Evolutionary conservation across 23 red algal genomes (phyloP).

Genomic region (Cyanidium caldarium): DNA sequence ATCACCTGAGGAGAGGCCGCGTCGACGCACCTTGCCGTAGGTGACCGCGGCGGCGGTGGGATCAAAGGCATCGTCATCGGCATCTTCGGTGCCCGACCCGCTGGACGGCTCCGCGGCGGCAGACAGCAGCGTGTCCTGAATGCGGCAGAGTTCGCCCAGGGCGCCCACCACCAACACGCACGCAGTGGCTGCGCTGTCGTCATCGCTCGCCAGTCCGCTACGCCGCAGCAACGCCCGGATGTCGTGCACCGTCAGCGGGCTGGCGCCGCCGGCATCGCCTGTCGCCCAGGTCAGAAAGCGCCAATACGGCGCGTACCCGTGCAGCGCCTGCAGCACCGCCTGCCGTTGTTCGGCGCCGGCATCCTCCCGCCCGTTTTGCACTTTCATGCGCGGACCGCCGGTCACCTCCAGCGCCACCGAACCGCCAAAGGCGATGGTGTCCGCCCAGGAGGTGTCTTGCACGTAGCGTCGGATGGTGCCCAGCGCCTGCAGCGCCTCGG

Average conservation of each 20-base stretch:
- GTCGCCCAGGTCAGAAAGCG: constrained; percentile 21
- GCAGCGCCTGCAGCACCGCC: constrained; percentile 5
- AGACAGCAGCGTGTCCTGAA: background rate
- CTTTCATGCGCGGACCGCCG: constrained; percentile 65
- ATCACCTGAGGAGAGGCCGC: constrained; percentile 14
- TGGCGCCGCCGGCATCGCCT: constrained; percentile 11
- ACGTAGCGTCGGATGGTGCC: constrained; percentile 11
- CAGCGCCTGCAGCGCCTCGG: constrained; percentile 21
- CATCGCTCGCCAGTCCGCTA: constrained; percentile 21
- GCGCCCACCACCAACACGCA: background rate
- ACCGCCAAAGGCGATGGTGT: constrained; percentile 83
- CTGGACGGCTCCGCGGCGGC: background rate
- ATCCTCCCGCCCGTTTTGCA: constrained; percentile 92
- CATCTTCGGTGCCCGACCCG: constrained; percentile 12
- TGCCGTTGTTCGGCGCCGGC: constrained; percentile 24
- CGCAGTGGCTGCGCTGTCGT: constrained; percentile 9
- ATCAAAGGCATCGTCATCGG: constrained; percentile 20
- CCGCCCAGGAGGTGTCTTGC: constrained; percentile 65
- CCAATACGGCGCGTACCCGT: background rate
- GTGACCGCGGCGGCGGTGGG: constrained; percentile 40
- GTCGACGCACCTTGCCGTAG: constrained; percentile 35
- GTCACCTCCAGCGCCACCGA: constrained; percentile 73
- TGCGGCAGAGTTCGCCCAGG: background rate
- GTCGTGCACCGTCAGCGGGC: constrained; percentile 47
- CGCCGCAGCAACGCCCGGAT: constrained; percentile 41